These are phyloP conservation scores for Phaeophleospora eucalypticola DNA, from an alignment of 2,329 filamentous ascomycete genomes.

Conservation along the genomic window DNA sequence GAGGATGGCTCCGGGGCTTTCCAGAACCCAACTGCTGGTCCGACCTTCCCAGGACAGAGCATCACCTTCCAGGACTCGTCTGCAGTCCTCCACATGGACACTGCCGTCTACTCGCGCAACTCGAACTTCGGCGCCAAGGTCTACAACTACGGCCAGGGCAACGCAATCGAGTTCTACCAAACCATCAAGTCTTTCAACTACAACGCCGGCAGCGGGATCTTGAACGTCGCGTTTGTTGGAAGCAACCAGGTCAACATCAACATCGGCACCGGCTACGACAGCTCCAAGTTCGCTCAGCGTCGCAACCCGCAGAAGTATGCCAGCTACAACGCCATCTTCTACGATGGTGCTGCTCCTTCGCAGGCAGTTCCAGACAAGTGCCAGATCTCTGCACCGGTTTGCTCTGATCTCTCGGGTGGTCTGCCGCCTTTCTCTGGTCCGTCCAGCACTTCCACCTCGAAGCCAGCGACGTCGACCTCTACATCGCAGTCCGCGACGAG, in stretches of 20 bases:
- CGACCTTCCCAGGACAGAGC: constrained; percentile 5
- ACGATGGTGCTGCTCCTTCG: not conserved
- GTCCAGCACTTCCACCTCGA: not conserved
- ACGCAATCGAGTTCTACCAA: constrained; percentile 13
- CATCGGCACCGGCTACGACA: constrained; percentile 3
- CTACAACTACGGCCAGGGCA: constrained; percentile 6
- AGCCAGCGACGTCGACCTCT: not conserved
- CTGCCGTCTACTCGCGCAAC: constrained; percentile 5
- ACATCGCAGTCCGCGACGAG: not conserved
- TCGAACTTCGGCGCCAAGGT: constrained; percentile 9
- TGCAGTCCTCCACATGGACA: constrained; percentile 13
- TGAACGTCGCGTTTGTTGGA: constrained; percentile 5
- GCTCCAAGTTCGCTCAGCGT: not conserved
- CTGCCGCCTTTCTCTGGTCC: not conserved
- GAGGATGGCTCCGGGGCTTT: constrained; percentile 7
- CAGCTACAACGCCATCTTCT: constrained; percentile 11
- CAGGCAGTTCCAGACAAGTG: constrained; percentile 1
- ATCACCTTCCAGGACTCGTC: constrained; percentile 11
- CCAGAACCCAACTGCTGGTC: constrained; percentile 5
- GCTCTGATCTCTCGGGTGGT: constrained; percentile 1
- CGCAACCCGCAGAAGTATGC: constrained; percentile 4
- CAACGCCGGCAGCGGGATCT: constrained; percentile 1
- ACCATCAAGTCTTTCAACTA: constrained; percentile 7
- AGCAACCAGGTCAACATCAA: constrained; percentile 2
- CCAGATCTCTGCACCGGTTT: constrained; percentile 5